These are phyloP conservation scores for Suillus tomentosus DNA, from an alignment of 768 basidiomycete species.

Conservation along the genomic window DNA sequence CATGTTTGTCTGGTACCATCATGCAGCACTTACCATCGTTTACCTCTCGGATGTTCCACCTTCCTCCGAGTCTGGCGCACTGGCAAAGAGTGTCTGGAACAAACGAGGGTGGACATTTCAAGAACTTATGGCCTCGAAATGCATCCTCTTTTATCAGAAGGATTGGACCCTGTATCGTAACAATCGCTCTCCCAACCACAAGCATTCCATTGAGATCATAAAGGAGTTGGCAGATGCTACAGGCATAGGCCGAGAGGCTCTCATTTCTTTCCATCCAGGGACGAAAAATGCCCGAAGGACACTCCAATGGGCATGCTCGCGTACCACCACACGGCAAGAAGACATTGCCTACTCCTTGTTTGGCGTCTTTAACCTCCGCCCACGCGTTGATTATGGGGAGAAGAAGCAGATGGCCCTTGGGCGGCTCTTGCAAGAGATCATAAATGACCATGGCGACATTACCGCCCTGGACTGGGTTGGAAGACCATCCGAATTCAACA, in stretches of 20 bases:
- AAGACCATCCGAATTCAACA: neutral
- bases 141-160: neutral
- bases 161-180: neutral
- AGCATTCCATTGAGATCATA: neutral
- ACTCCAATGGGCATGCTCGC: neutral
- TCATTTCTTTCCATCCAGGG: neutral
- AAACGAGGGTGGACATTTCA: neutral
- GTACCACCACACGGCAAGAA: neutral
- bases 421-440: conserved; percentile 3
- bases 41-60: neutral
- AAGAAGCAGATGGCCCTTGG: neutral
- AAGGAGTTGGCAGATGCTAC: neutral
- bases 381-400: neutral
- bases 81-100: conserved; percentile 2
- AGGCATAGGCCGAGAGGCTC: neutral
- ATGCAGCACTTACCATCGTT: neutral
- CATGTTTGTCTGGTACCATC: neutral
- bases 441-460: neutral
- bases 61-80: neutral
- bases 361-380: neutral
- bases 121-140: neutral
- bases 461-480: conserved; percentile 2
- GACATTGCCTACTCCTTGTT: conserved; percentile 3
- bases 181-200: neutral
- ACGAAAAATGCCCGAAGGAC: neutral